Base-by-base conservation (phyloP, 768 basidiomycete genomes). In the Auriscalpium orientale region DNA sequence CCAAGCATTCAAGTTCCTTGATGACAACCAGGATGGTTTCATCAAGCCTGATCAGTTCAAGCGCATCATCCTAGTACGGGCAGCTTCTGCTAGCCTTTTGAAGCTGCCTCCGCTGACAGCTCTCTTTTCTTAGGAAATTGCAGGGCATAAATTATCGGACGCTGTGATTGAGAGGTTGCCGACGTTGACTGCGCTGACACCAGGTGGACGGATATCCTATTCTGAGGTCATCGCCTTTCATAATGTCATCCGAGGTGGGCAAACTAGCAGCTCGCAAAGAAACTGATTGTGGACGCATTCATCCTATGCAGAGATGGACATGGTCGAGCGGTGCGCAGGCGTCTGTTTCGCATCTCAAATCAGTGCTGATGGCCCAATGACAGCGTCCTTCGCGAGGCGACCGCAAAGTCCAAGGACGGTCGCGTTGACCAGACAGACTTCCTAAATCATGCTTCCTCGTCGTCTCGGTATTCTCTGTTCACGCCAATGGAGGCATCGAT, bases 401-500 rank as follows among this genome's bases (percentile, higher is more conserved):
- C 88, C 10, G 79, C 84, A 5, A 91, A 89, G 70, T 88, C 87
- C 57, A 95, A 90, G 68, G 97, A 99, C 65, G 95, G 95, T 6
- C 87, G 93, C 51, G 98, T 99, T 74, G 89, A 92, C 70, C 85
- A 93, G 67, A 81, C 84, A n/a, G 97, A 98, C 71, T 98, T 99
- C 72, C 78, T 95, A 56, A 88, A 98, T 68, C 77, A 97, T 68
- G 82, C 93, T 13, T 85, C 89, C 28, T 80, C 85, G 37, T 87
- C 77, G 62, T 91, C 95, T 62, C 88, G 95, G 38, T 98, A 98
- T 70, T 89, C 91, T 40, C 80, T 95, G 52, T 98, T 98, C 71
- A 95, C 93, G 0, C 95, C 95, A 4, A 95, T 98, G 91, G 95
- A 98, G 70, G 92, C 89, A n/a, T 83, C 88, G 53, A 97, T 98